Evolutionary conservation across 352 stramenopile species (phyloP), one percentile per base, ranked within the genome.

Genomic region (Phytophthora syringae): DNA sequence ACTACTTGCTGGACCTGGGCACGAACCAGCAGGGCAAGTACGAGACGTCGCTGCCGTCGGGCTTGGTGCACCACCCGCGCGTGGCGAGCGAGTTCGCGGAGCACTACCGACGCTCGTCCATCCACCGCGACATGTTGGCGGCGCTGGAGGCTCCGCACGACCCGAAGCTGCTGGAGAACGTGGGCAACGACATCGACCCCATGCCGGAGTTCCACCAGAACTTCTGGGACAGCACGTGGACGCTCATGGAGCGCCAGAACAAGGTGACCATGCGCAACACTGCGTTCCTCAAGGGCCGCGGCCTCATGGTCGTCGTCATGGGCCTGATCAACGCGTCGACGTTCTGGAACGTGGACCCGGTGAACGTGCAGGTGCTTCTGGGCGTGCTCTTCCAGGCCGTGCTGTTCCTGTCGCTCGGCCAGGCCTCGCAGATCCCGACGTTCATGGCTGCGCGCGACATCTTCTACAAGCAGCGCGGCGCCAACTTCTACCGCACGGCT

Each of bases 401-500:
- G 21, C 76, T 97, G 55, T 95, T 92, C 62, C 67, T 92, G 13
- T 77, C 79, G 24, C 49, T 97, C 18, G 83, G 82, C n/a, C 77
- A 86, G 27, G 86, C 88, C 54, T 68, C n/a, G n/a, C n/a, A n/a
- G n/a, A n/a, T n/a, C n/a, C n/a, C n/a, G n/a, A n/a, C n/a, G n/a
- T n/a, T n/a, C n/a, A n/a, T n/a, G n/a, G n/a, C n/a, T n/a, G n/a
- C n/a, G n/a, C n/a, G n/a, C n/a, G n/a, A n/a, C n/a, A 60, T 89
- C 18, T 96, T 91, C 60, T 94, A 94, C 79, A 95, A 93, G 62
- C 88, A 96, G 36, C 72, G 75, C 3, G 78, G 82, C 27, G 71
- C 79, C 30, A 94, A 95, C 64, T 95, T 95, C 67, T 94, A 82
- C 62, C 81, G 76, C 20, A 80, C 86, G 21, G 76, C 64, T 52